These are phyloP conservation scores for Pseudocohnilembus persalinus DNA, from an alignment of 169 alveolate species.

Conservation along the genomic window DNA sequence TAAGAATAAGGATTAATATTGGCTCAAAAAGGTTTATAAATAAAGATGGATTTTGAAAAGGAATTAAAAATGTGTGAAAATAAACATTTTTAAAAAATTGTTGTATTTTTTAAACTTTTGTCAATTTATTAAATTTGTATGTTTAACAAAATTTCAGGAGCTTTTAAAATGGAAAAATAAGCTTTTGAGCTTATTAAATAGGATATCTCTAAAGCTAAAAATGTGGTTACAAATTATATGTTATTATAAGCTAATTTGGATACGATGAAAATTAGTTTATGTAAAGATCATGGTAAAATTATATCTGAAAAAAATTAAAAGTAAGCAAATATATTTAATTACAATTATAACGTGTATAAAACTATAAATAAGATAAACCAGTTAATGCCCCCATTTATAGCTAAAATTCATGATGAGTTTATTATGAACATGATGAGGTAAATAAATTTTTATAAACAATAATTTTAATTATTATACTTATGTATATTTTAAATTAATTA, in stretches of 20 bases:
- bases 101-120: background rate
- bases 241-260: background rate
- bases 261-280: background rate
- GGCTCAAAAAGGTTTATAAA: background rate
- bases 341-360: background rate
- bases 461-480: too few species aligned
- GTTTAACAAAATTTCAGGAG: background rate
- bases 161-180: background rate
- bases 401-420: background rate
- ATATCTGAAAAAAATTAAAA: background rate
- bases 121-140: background rate
- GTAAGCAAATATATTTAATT: background rate
- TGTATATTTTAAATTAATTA: too few species aligned
- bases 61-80: background rate
- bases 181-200: background rate
- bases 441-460: too few species aligned
- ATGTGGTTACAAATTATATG: background rate
- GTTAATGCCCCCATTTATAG: slow-evolving; percentile 7
- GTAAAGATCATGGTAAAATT: slow-evolving; percentile 7
- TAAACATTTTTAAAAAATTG: background rate
- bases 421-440: background rate
- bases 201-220: background rate
- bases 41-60: background rate
- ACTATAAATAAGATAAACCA: background rate
- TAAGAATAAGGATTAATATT: background rate